phyloP scores from a whole-genome alignment of 2,329 filamentous ascomycete genomes.

The Ophiosphaerella korrae region DNA sequence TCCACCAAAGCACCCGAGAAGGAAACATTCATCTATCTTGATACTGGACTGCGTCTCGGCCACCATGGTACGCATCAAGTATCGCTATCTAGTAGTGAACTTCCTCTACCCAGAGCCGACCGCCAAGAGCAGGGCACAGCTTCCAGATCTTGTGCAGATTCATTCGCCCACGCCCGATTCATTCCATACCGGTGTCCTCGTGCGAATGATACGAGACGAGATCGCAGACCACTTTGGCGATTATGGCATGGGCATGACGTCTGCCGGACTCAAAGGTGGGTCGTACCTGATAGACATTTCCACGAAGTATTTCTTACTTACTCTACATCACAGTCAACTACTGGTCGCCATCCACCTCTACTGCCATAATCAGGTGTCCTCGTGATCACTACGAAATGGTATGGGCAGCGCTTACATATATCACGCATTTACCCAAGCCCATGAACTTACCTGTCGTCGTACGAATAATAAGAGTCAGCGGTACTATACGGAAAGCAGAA shows the following conservation, averaged over 20 bases:
- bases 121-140: conserved; percentile 43
- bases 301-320: background rate
- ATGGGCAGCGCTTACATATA: conserved; percentile 86
- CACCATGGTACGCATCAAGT: conserved; percentile 91
- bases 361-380: conserved; percentile 84
- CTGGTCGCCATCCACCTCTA: conserved; percentile 87
- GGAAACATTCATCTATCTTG: too few relatives aligned
- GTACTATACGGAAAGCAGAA: conserved; percentile 90
- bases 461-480: conserved; percentile 83
- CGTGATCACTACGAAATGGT: conserved; percentile 83
- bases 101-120: conserved; percentile 78
- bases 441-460: conserved; percentile 74
- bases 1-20: too few relatives aligned
- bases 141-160: conserved; percentile 70
- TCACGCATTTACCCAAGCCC: conserved; percentile 68
- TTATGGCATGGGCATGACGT: conserved; percentile 78
- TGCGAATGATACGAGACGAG: conserved; percentile 63
- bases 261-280: conserved; percentile 70
- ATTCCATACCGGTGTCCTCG: conserved; percentile 68
- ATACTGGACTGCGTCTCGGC: background rate
- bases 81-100: conserved; percentile 93
- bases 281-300: background rate
- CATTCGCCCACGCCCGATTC: conserved; percentile 77
- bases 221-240: conserved; percentile 65
- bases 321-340: conserved; percentile 74